These are phyloP conservation scores for Suillus hirtellus DNA, from an alignment of 768 basidiomycete species.

Conservation along the genomic window DNA sequence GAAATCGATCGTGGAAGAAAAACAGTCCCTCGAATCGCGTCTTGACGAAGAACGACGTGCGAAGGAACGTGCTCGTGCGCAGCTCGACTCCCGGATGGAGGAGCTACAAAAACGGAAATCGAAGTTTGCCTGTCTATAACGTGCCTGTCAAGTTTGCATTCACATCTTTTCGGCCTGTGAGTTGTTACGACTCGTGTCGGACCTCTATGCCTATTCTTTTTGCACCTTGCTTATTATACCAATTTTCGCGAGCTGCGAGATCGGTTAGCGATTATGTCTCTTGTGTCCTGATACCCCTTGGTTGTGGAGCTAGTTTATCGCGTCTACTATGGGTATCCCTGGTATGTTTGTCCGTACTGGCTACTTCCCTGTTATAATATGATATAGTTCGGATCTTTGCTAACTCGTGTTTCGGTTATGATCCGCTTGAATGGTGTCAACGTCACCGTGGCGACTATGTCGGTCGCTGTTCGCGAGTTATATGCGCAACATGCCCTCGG, in stretches of 20 bases:
- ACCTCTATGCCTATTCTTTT: conserved; percentile 7
- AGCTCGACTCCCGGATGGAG: conserved; percentile 86
- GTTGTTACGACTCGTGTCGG: conserved; percentile 9
- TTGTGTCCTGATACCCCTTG: conserved; percentile 29
- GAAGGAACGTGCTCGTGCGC: conserved; percentile 87
- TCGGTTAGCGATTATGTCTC: conserved; percentile 10
- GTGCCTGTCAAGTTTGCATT: conserved; percentile 12
- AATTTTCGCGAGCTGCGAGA: conserved; percentile 27
- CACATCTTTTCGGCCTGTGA: conserved; percentile 14
- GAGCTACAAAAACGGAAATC: conserved; percentile 84
- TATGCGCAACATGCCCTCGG: neutral
- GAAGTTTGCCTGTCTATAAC: conserved; percentile 87
- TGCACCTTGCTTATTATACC: conserved; percentile 30
- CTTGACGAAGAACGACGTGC: conserved; percentile 84
- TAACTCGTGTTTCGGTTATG: conserved; percentile 9
- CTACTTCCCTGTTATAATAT: conserved; percentile 28
- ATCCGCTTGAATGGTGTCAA: neutral
- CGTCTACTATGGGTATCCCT: conserved; percentile 33
- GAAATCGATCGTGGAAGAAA: conserved; percentile 83
- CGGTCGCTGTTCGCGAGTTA: conserved; percentile 8
- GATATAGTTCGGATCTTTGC: conserved; percentile 19
- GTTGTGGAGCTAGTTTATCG: conserved; percentile 33
- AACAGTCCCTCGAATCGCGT: conserved; percentile 79
- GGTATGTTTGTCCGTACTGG: conserved; percentile 23
- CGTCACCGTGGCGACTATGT: conserved; percentile 8